These are phyloP conservation scores for Ceriops zippeliana DNA, from an alignment of 345 rosid species.

Conservation along the genomic window DNA sequence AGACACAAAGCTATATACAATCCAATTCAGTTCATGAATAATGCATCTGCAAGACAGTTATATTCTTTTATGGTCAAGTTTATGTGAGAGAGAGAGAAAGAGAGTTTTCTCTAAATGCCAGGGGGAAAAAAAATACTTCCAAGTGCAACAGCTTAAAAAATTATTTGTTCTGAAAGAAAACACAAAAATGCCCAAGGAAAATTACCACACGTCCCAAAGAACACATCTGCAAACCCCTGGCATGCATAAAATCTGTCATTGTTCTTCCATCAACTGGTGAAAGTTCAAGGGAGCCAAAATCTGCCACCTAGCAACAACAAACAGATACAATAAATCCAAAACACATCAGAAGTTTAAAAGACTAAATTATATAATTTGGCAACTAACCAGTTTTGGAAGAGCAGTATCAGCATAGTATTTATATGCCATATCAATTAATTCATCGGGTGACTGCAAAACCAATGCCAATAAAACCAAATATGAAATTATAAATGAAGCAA, in stretches of 20 bases:
- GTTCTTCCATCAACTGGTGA: conserved; percentile 32
- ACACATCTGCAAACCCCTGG: conserved; percentile 36
- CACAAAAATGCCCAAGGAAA: background rate
- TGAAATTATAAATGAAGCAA: conserved; percentile 3
- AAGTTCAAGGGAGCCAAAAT: conserved; percentile 26
- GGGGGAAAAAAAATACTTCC: background rate
- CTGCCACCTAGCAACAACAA: conserved; percentile 26
- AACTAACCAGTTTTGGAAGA: conserved; percentile 43
- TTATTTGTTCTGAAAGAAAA: background rate
- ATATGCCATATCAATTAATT: conserved; percentile 32
- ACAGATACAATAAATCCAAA: conserved; percentile 15
- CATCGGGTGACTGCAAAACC: conserved; percentile 27
- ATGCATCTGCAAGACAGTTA: too few relatives aligned
- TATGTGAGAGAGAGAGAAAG: too few relatives aligned
- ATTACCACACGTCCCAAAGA: conserved; percentile 38
- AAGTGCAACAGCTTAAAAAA: background rate
- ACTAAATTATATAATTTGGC: conserved; percentile 3
- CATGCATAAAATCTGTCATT: conserved; percentile 36
- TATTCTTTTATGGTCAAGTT: too few relatives aligned
- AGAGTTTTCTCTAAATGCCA: background rate
- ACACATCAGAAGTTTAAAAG: background rate
- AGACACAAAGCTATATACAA: too few relatives aligned
- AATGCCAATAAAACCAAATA: background rate
- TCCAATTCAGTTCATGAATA: too few relatives aligned
- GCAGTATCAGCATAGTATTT: conserved; percentile 28